Evolutionary conservation across 1,139 yeast genomes (phyloP).

Genomic region (Diutina scorzettiae): DNA sequence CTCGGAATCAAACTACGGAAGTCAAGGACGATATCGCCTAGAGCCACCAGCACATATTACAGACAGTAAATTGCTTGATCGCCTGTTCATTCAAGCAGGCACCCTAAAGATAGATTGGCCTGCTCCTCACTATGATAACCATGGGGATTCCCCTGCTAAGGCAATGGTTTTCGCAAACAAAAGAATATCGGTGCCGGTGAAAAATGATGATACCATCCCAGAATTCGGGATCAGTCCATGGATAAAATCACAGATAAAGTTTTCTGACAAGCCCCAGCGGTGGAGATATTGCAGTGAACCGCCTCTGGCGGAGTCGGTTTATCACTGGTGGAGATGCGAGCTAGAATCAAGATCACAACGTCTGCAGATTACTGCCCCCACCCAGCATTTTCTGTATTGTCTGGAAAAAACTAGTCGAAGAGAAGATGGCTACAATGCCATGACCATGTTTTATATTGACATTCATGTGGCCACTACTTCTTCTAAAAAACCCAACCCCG

Average conservation of each 20-base stretch:
- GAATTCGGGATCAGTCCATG: not conserved
- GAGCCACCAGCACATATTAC: not conserved
- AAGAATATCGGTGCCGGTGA: constrained; percentile 32
- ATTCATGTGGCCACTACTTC: constrained; percentile 47
- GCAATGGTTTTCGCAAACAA: constrained; percentile 62
- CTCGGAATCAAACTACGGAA: not conserved
- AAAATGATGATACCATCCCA: not conserved
- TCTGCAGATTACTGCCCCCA: not conserved
- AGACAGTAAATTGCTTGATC: not conserved
- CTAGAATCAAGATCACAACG: no score
- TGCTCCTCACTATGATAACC: constrained; percentile 52
- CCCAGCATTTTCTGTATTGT: constrained; percentile 20
- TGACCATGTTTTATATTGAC: constrained; percentile 54
- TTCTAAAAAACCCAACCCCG: constrained; percentile 52
- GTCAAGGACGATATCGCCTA: not conserved
- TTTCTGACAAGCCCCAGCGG: not conserved
- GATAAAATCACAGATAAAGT: not conserved
- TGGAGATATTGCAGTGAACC: not conserved
- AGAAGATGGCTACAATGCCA: constrained; percentile 32
- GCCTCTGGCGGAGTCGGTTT: not conserved
- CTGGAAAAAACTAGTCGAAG: constrained; percentile 23
- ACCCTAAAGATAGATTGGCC: constrained; percentile 40
- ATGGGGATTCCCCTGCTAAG: constrained; percentile 36
- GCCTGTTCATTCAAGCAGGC: constrained; percentile 16
- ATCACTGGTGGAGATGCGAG: not conserved